Evolutionary conservation across 352 stramenopile species (phyloP), one percentile per base, ranked within the genome.

Genomic region (Pythium pyrilobum): DNA sequence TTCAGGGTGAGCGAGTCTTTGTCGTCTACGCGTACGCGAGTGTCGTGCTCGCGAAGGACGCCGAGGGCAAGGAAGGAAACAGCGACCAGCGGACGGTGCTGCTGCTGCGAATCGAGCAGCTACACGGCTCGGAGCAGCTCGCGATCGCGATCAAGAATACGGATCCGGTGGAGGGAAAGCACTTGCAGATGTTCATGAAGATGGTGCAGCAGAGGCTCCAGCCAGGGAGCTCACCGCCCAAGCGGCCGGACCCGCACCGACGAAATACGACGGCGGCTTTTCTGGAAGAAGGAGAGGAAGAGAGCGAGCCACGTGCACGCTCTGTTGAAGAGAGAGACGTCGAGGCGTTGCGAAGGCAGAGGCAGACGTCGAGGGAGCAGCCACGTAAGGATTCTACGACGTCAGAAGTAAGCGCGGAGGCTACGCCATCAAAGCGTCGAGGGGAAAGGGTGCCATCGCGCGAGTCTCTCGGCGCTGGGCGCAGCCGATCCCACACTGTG

Each of bases 61-160:
- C 21, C 0, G 5, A 41, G n/a, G n/a, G n/a, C 3, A 23, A 40
- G 47, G 11, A 31, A 9, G 31, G 21, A 37, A 29, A 41, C 3
- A 6, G 43, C 3, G 31, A 61, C 45, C 0, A 52, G 3, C 66
- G 67, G 13, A 86, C 76, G 5, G 67, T 90, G 34, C 36, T 90
- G 20, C 42, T 90, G 21, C 51, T 88, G 1, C 62, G 75, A 5
- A 66, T 90, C 45, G 80, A 90, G 52, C 80, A 87, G 53, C 68
- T 90, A 0, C 71, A 83, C 20, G 75, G 64, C 28, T 88, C 77
- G 11, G 80, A 88, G 41, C 77, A 88, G 53, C 71, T 90, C 38
- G 69, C 64, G 6, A 72, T 90, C 37, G 65, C 67, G 0, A 62
- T 90, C 23, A 85, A 86, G 57, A 88, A 81, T 34, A 90, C 80